Evolutionary conservation across 331 rosid species (phyloP).

Genomic region (Acacia pycnantha): DNA sequence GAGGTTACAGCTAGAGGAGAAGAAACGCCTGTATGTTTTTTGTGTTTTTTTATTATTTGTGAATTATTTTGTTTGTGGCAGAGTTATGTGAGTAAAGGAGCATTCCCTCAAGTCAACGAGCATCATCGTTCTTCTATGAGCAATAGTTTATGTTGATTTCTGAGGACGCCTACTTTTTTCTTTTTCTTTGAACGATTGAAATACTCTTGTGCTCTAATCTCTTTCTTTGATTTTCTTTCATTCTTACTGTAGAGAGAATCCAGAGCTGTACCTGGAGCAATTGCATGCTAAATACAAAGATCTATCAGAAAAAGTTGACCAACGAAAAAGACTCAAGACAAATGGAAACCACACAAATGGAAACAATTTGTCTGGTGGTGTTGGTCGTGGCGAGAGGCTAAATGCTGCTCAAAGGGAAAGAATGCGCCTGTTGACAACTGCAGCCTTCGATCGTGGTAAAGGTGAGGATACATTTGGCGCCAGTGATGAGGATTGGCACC

Average conservation of each 20-base stretch:
- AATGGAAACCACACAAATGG: constrained; percentile 81
- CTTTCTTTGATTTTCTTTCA: constrained; percentile 16
- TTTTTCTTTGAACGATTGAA: not conserved
- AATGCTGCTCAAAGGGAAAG: constrained; percentile 95
- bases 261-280: constrained; percentile 81
- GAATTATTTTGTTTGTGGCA: not conserved
- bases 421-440: constrained; percentile 98
- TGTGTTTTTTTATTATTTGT: constrained; percentile 7
- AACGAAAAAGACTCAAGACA: constrained; percentile 85
- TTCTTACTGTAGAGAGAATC: constrained; percentile 65
- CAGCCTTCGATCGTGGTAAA: constrained; percentile 95
- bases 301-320: constrained; percentile 80
- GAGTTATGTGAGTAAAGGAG: constrained; percentile 7
- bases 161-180: too few species aligned
- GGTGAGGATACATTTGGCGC: constrained; percentile 99
- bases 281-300: constrained; percentile 73
- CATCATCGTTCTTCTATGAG: too few species aligned
- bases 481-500: constrained; percentile 97
- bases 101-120: not conserved
- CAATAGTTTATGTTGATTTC: too few species aligned
- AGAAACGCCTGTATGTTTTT: constrained; percentile 66
- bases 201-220: constrained; percentile 12
- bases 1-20: constrained; percentile 78
- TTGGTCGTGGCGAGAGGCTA: constrained; percentile 93
- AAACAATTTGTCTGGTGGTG: constrained; percentile 74